Conservation (phyloP, 1,284 basidiomycete genomes). For the Ceratobasidium sp. region DNA sequence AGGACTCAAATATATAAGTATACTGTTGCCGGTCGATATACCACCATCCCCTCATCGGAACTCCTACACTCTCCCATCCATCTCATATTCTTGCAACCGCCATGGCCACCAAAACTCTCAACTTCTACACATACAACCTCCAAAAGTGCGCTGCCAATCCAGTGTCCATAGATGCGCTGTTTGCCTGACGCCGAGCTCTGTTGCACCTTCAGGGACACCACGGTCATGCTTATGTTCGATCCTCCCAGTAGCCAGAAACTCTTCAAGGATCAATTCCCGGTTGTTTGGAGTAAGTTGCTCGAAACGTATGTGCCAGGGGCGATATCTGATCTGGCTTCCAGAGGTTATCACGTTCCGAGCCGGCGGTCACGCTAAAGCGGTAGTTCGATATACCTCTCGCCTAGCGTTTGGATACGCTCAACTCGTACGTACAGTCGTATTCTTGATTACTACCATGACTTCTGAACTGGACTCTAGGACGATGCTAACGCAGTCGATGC, state of each 20-base stretch:
- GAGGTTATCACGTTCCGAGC: slow-evolving; percentile 32
- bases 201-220: slow-evolving; percentile 6
- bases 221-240: slow-evolving; percentile 31
- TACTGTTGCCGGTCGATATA: no score
- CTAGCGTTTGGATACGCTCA: slow-evolving; percentile 29
- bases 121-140: no score
- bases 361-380: slow-evolving; percentile 10
- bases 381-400: background rate
- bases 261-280: slow-evolving; percentile 20
- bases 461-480: background rate
- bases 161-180: no score
- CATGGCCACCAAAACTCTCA: no score
- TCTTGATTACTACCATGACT: background rate
- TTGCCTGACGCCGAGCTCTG: no score
- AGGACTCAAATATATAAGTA: no score
- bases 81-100: no score
- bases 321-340: background rate
- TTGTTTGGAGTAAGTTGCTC: slow-evolving; percentile 15
- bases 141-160: no score
- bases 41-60: no score
- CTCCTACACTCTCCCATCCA: no score
- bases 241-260: slow-evolving; percentile 7
- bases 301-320: background rate
- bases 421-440: background rate
- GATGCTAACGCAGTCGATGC: slow-evolving; percentile 10